Base-by-base conservation (phyloP, 805 yeast species). In the Saturnispora gosingensis region DNA sequence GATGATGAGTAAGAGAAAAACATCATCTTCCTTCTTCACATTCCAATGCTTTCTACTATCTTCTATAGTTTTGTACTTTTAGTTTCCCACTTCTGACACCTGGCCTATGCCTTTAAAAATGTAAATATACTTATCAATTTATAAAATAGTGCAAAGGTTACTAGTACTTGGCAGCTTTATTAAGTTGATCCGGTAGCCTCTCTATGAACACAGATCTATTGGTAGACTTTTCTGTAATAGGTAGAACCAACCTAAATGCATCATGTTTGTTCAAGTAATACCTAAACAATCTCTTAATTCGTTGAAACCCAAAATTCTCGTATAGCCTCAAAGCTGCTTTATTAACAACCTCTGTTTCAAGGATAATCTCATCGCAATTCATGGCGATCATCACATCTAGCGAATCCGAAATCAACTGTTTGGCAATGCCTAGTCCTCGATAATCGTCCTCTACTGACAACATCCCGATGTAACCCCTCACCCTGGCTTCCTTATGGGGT, bases 381-480 rank as follows among this genome's bases (percentile, higher is more conserved):
- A 69, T 62, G n/a, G 66, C 60, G 6, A 75, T 74, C 90, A 93
- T 85, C 38, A 74, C 74, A 15, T 77, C 76, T 4, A 91, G 75
- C 5, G 85, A 79, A 51, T 72, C 60, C 45, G 73, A 72, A 16
- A 89, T 89, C 47, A 93, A 73, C 45, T 71, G 70, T 57, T 83
- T 83, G 3, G 97, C 97, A 45, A 90, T 84, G 1, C 97, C 96
- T 43, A 70, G 71, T 3, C 95, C 90, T 51, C 99, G 72, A 63
- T 75, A 82, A 15, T 68, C 63, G 38, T 81, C 80, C 48, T 82
- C 82, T 11, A 91, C 95, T 0, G 95, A 96, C 50, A 93, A 70
- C 99, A 93, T 93, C 2, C 97, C 99, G 28, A 93, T 90, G 62
- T 93, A 93, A 0, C 99, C 99, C 54, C 99, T 74, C 58, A 74